phyloP scores from a whole-genome alignment of 2,329 filamentous ascomycete genomes.

The Nothomitra cinnamomea region DNA sequence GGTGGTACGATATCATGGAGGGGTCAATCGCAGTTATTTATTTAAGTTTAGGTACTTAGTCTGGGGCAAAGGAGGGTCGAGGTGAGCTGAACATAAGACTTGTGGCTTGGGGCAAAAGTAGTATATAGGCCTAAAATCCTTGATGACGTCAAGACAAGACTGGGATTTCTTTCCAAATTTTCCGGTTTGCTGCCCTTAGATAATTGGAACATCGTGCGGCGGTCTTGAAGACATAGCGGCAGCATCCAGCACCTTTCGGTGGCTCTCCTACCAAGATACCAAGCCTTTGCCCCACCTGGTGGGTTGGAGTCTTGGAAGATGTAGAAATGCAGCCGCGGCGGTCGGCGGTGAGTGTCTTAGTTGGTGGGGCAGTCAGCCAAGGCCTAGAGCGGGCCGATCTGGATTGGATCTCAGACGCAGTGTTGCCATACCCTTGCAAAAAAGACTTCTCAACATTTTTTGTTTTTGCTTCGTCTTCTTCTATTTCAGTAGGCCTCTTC shows the following conservation, averaged over 20 bases:
- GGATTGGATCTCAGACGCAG: not conserved
- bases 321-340: too few species aligned
- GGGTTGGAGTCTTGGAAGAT: too few species aligned
- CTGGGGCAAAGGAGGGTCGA: not conserved
- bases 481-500: not conserved
- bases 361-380: not conserved
- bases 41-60: not conserved
- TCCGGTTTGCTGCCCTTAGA: too few species aligned
- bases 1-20: not conserved
- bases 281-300: too few species aligned
- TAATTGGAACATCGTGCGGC: too few species aligned
- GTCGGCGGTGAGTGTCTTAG: too few species aligned
- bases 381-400: not conserved
- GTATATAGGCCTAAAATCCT: too few species aligned
- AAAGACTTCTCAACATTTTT: not conserved
- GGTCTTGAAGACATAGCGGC: too few species aligned
- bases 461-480: not conserved
- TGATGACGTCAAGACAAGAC: too few species aligned
- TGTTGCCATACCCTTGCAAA: not conserved
- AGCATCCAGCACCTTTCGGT: too few species aligned
- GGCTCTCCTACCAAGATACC: too few species aligned
- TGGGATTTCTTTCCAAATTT: too few species aligned
- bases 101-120: not conserved
- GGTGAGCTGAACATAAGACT: not conserved
- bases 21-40: not conserved